These are phyloP conservation scores for Fusarium hostae DNA, from an alignment of 2,329 filamentous ascomycete species.

Conservation along the genomic window DNA sequence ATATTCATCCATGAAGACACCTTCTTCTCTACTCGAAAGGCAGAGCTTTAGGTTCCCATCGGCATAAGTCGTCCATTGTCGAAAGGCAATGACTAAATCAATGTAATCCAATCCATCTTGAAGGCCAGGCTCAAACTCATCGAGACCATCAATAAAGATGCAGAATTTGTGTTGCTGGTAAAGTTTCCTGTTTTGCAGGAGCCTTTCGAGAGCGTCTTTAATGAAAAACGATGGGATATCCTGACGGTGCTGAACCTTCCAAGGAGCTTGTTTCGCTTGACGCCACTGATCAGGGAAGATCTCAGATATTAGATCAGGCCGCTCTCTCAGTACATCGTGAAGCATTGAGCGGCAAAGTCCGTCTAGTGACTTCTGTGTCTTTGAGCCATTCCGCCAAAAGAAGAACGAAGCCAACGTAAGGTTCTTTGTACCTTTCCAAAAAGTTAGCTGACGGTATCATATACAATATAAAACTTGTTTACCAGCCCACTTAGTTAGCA, in stretches of 20 bases:
- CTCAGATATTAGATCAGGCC: neutral
- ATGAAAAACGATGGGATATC: rapidly evolving
- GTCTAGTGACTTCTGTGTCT: neutral
- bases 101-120: neutral
- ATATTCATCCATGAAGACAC: neutral
- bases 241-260: rapidly evolving
- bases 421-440: rapidly evolving
- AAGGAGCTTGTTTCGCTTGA: rapidly evolving
- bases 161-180: neutral
- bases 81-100: neutral
- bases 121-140: neutral
- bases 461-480: neutral
- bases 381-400: neutral
- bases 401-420: neutral
- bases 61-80: rapidly evolving
- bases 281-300: rapidly evolving
- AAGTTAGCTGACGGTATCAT: neutral
- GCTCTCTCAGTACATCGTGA: rapidly evolving
- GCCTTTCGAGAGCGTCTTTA: rapidly evolving
- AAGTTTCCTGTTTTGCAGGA: rapidly evolving
- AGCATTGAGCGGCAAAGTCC: rapidly evolving
- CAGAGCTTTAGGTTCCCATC: rapidly evolving
- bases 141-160: neutral
- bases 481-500: neutral
- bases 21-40: neutral